Evolutionary conservation across 106 monocot genomes (phyloP).

Genomic region (Phalaenopsis aphrodite): DNA sequence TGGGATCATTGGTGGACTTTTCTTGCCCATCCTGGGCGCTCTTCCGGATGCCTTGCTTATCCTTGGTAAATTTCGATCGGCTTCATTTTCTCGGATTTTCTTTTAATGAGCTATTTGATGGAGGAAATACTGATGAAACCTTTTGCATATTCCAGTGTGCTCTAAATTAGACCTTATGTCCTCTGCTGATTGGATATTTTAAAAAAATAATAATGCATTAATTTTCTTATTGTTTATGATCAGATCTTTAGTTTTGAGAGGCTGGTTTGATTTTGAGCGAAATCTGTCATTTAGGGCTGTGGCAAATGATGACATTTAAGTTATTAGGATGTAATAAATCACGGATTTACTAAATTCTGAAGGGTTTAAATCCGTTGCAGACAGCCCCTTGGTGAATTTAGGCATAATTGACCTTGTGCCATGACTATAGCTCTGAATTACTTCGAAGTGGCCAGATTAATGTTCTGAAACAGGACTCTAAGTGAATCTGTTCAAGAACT

Average conservation of each 20-base stretch:
- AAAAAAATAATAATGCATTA: background rate
- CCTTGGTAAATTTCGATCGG: conserved; percentile 32
- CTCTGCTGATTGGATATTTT: background rate
- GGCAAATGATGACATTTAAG: too few relatives aligned
- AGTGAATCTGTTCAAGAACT: background rate
- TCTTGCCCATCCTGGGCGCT: conserved; percentile 81
- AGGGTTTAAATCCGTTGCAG: too few relatives aligned
- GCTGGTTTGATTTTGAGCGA: background rate
- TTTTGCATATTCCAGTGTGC: background rate
- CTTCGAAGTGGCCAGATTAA: background rate
- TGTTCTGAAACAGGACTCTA: background rate
- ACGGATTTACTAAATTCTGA: too few relatives aligned
- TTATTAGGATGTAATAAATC: too few relatives aligned
- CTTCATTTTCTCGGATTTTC: background rate
- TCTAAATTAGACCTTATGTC: background rate
- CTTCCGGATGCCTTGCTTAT: conserved; percentile 91
- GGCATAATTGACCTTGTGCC: background rate
- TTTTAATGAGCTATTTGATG: background rate
- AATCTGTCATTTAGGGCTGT: too few relatives aligned
- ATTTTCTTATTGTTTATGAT: background rate
- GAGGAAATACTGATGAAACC: background rate
- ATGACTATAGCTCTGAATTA: background rate
- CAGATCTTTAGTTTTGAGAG: background rate
- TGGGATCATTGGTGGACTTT: conserved; percentile 83
- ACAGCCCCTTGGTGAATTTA: background rate